These are phyloP conservation scores for Vanilla planifolia DNA, from an alignment of 106 monocot genomes.

Conservation along the genomic window DNA sequence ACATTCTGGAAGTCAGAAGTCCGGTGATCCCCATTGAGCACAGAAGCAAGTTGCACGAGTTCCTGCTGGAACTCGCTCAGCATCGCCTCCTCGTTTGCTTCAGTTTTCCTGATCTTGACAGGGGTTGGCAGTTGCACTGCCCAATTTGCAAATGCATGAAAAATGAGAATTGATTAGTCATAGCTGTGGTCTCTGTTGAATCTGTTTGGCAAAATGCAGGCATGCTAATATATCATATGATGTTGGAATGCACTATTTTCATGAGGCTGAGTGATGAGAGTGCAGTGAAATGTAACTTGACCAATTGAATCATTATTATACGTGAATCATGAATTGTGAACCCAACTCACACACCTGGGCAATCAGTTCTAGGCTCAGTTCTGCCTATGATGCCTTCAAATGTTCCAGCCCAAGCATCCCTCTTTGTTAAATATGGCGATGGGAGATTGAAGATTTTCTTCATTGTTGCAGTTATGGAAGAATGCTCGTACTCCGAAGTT, in stretches of 20 bases:
- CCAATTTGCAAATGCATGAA: not conserved
- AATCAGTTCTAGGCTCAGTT: slow-evolving; percentile 74
- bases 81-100: slow-evolving; percentile 61
- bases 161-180: too few relatives aligned
- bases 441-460: slow-evolving; percentile 68
- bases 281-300: too few relatives aligned
- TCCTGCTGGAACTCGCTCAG: slow-evolving; percentile 78
- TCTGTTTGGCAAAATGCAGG: too few relatives aligned
- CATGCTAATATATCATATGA: too few relatives aligned
- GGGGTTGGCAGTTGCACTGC: slow-evolving; percentile 69
- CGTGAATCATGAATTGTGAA: too few relatives aligned
- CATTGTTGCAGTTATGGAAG: slow-evolving; percentile 74
- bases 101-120: slow-evolving; percentile 22
- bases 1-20: slow-evolving; percentile 39
- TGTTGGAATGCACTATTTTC: too few relatives aligned
- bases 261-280: too few relatives aligned
- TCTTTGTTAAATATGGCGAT: slow-evolving; percentile 51
- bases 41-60: slow-evolving; percentile 57
- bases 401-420: slow-evolving; percentile 80
- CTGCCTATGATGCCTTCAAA: slow-evolving; percentile 57
- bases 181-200: too few relatives aligned
- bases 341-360: slow-evolving; percentile 57
- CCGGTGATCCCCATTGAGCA: slow-evolving; percentile 46
- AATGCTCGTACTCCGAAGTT: slow-evolving; percentile 82
- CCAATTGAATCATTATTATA: too few relatives aligned